A percentile compares a stretch with the other conserved stretches of the same genome.
Evolutionary conservation across 805 yeast genomes (phyloP).

Genomic region (Suhomyces xylopsoci): DNA sequence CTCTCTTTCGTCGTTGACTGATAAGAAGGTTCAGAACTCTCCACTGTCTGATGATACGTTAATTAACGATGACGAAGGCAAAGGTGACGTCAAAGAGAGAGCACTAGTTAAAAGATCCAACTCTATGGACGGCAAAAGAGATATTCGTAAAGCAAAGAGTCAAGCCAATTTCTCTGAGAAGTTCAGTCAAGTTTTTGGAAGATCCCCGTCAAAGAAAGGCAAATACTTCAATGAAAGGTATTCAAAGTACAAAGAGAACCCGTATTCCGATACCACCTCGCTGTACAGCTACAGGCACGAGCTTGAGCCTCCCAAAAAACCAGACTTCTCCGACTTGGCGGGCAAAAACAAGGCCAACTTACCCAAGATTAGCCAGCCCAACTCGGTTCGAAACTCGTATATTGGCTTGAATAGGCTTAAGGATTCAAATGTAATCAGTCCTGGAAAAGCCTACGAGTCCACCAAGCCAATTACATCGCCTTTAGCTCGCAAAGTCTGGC

Average conservation of each 20-base stretch:
- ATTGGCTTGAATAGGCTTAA: slow-evolving; percentile 39
- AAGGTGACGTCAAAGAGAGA: background rate
- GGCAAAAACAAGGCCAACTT: slow-evolving; percentile 27
- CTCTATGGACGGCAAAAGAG: slow-evolving; percentile 4
- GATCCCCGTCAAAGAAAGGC: background rate
- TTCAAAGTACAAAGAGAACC: slow-evolving; percentile 21
- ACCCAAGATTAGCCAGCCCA: slow-evolving; percentile 28
- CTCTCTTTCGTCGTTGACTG: slow-evolving; percentile 12
- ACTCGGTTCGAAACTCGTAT: slow-evolving; percentile 32
- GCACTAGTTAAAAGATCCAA: background rate
- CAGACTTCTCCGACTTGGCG: background rate
- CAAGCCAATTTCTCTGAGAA: slow-evolving; percentile 27
- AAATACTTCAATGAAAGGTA: slow-evolving; percentile 20
- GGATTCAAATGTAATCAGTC: slow-evolving; percentile 14
- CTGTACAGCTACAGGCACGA: background rate
- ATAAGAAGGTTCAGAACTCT: background rate
- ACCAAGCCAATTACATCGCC: background rate
- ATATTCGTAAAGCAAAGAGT: slow-evolving; percentile 32
- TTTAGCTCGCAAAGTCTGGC: background rate
- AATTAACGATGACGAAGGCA: slow-evolving; percentile 10
- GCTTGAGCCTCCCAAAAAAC: background rate
- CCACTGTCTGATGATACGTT: slow-evolving; percentile 12
- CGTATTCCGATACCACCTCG: slow-evolving; percentile 19
- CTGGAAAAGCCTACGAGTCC: background rate
- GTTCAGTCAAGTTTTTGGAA: background rate